These are phyloP conservation scores for Sechiopsis laciniata DNA, from an alignment of 306 rosid genomes.

Conservation along the genomic window DNA sequence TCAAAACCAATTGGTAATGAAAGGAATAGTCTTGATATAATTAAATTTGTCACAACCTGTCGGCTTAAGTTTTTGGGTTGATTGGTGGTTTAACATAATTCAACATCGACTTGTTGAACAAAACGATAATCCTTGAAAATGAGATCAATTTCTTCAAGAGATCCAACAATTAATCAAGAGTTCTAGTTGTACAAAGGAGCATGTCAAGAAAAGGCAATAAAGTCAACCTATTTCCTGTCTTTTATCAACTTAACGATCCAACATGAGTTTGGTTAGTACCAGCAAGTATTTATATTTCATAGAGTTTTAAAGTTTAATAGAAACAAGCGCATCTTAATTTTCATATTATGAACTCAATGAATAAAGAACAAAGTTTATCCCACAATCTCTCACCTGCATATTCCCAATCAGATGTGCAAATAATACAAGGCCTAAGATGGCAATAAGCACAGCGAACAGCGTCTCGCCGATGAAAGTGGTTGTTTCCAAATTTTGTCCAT, in stretches of 20 bases:
- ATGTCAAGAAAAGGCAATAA: conserved; percentile 7
- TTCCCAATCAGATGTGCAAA: conserved; percentile 94
- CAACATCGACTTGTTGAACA: neutral
- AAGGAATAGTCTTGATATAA: too few relatives aligned
- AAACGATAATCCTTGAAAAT: neutral
- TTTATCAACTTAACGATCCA: neutral
- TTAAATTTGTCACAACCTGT: neutral
- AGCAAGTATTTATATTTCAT: neutral
- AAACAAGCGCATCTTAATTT: neutral
- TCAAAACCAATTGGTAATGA: too few relatives aligned
- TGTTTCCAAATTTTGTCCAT: conserved; percentile 82
- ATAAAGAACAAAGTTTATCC: conserved; percentile 18
- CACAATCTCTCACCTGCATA: conserved; percentile 69
- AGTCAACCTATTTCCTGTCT: neutral
- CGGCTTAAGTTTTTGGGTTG: too few relatives aligned
- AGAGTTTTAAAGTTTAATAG: neutral
- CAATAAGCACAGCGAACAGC: conserved; percentile 80
- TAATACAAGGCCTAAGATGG: conserved; percentile 90
- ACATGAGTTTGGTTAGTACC: neutral
- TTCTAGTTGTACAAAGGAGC: neutral
- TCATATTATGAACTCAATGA: neutral
- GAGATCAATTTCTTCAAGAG: neutral
- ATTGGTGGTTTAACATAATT: too few relatives aligned
- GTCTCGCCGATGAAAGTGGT: conserved; percentile 92
- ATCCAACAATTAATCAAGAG: neutral